phyloP scores from a whole-genome alignment of 2,329 filamentous ascomycete genomes.

The Ophiocordyceps camponoti-rufipedis region DNA sequence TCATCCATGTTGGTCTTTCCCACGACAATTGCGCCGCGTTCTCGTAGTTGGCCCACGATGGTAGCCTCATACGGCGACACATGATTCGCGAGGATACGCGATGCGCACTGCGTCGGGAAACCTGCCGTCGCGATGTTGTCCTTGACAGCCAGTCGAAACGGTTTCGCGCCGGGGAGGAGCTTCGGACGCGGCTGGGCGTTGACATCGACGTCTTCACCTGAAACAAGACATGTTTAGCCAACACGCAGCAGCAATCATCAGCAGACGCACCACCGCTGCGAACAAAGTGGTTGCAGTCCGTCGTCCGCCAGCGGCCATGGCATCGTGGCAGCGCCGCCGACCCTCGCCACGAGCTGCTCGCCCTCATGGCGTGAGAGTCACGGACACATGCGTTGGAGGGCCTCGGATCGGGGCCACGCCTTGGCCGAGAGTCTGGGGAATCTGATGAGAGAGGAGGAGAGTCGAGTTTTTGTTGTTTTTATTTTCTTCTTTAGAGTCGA shows the following conservation, averaged over 20 bases:
- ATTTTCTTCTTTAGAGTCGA: too few species aligned
- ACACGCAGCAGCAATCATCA: too few species aligned
- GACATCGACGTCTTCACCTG: too few species aligned
- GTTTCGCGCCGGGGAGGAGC: conserved; percentile 6
- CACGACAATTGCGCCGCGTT: conserved; percentile 42
- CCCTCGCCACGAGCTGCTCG: conserved; percentile 8
- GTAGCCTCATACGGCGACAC: conserved; percentile 67
- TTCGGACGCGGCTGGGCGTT: too few species aligned
- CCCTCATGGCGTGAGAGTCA: conserved; percentile 11
- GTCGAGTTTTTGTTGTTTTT: not conserved
- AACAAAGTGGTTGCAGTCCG: conserved; percentile 18
- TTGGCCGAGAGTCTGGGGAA: not conserved
- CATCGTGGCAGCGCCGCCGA: conserved; percentile 2
- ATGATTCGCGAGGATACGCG: conserved; percentile 52
- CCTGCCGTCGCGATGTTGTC: conserved; percentile 55
- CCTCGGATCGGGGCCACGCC: not conserved
- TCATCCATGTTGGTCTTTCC: conserved; percentile 92
- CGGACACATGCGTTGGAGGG: conserved; percentile 7
- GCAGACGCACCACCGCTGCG: conserved; percentile 11
- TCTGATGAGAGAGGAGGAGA: not conserved
- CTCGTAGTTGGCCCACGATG: conserved; percentile 49
- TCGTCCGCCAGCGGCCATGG: conserved; percentile 10
- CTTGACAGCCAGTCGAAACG: conserved; percentile 44
- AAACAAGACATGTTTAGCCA: too few species aligned
- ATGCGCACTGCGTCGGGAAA: conserved; percentile 69